phyloP scores from a whole-genome alignment of 2,329 filamentous ascomycete species.

The Colletotrichum gigasporum region DNA sequence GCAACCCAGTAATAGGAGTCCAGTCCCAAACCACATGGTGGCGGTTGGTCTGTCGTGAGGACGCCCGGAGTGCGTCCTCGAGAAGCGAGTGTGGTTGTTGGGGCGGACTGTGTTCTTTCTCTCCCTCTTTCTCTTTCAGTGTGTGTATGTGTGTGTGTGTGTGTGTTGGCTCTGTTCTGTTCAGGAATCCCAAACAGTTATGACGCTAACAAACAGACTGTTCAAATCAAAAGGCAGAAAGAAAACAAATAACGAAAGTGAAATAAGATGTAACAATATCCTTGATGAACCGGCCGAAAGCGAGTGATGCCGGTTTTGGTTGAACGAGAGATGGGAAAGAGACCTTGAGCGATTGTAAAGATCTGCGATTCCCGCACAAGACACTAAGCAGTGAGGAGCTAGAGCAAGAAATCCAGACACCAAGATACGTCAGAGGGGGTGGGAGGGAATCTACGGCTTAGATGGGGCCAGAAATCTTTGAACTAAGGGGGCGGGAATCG shows the following conservation, averaged over 20 bases:
- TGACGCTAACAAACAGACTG: not conserved
- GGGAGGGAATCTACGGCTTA: slow-evolving; percentile 11
- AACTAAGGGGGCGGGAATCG: slow-evolving; percentile 23
- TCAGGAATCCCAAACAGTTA: slow-evolving; percentile 8
- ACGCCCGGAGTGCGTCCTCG: slow-evolving; percentile 26
- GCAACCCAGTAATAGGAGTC: slow-evolving; percentile 26
- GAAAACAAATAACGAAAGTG: not conserved
- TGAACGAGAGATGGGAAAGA: slow-evolving; percentile 28
- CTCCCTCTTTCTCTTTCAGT: too few relatives aligned
- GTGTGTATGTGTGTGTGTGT: too few relatives aligned
- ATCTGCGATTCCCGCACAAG: slow-evolving; percentile 26
- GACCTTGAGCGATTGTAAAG: slow-evolving; percentile 27
- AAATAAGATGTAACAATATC: not conserved
- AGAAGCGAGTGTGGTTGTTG: slow-evolving; percentile 20
- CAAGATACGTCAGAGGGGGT: slow-evolving; percentile 30
- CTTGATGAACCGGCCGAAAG: slow-evolving; percentile 27
- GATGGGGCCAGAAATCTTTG: slow-evolving; percentile 29
- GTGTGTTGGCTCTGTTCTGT: too few relatives aligned
- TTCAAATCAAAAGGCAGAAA: not conserved
- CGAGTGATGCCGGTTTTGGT: slow-evolving; percentile 27
- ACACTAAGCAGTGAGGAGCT: slow-evolving; percentile 22
- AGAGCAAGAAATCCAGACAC: slow-evolving; percentile 24
- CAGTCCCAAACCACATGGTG: slow-evolving; percentile 29
- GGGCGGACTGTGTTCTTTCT: not conserved
- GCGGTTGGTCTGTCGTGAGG: slow-evolving; percentile 15